Base-by-base conservation (phyloP, 179 eudicot genomes). In the Gypsophila paniculata region DNA sequence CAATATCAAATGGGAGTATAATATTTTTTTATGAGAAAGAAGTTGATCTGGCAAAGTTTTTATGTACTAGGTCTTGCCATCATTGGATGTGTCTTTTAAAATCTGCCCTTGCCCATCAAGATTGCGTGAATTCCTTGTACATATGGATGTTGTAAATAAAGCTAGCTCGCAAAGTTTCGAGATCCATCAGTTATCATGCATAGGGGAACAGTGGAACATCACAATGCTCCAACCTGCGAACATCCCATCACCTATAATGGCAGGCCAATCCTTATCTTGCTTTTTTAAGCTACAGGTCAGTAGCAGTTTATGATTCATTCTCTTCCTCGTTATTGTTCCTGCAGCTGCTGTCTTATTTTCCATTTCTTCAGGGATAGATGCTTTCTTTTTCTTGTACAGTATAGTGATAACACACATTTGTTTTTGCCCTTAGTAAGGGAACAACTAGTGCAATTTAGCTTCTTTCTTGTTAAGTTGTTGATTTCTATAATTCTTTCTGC, bases 261-360 rank as follows among this genome's bases (percentile, higher is more conserved):
- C 94, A 64, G 99, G 97, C 73, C 97, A 94, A 74, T 85, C 93
- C 73, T 76, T 91, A 44, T 85, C 99, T 70, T 91, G 88, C 78
- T 94, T 91, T 81, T 84, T 91, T 74, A 94, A 84, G 83, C 87
- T 94, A 51, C 89, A 91, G 99, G 99, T 93, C 73, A 74, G 90
- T 80, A 58, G 14, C 62, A 62, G 25, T 48, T 66, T 64, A 39
- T 34, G 32, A 29, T 54, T 17, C 23, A 25, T 38, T 26, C 32
- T 69, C 4, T 69, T 6, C n/a, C 8, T 25, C 46, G 18, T 25
- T 23, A 4, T 55, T 62, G 12, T 55, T 34, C 26, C 29, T 15
- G 69, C 21, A 52, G 48, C 49, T 51, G 62, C 61, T 68, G 26
- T 14, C 15, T 10, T 29, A 4, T 21, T 34, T 38, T 26, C 19